Evolutionary conservation across 192 early-diverging fungal species (phyloP), one percentile per base, ranked within the genome.

Genomic region (Oehlia diaphana): DNA sequence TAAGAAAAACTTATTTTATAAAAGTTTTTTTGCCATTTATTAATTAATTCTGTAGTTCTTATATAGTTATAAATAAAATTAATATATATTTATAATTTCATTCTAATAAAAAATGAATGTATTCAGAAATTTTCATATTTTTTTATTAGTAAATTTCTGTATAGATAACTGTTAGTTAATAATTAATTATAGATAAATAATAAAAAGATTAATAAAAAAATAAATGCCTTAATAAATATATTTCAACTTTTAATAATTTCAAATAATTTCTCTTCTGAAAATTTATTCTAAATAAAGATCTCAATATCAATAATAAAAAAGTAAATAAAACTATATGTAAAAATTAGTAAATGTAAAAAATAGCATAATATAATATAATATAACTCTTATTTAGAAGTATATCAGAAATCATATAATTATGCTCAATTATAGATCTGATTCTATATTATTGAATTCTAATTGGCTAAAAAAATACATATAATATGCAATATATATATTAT

Each of bases 231-330:
- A 33, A 35, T 67, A 79, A 79, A 79, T 14, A 67, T 79, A 28
- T 79, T n/a, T n/a, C n/a, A n/a, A n/a, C 71, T 79, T 79, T 68
- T 67, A 67, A 70, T 35, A 44, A 79, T 79, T 50, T 79, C 77
- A 13, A 21, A 67, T 58, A 79, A 49, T 70, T 79, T 67, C 50
- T 69, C 77, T 70, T 79, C 66, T 58, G 77, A 39, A 31, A 78
- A 79, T 23, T 69, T 67, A 39, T 79, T 49, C 35, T 67, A 50
- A 26, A 69, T 28, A 63, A 79, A 79, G n/a, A 6, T 16, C 67
- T 67, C 77, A 53, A 14, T 26, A 50, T 79, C 77, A 26, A 79
- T 37, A 26, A 79, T 79, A 71, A 79, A 79, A 26, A 67, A 79
- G 71, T 79, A 67, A 47, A 79, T 67, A 35, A 68, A 67, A 71